phyloP scores from a whole-genome alignment of 192 early-diverging fungal genomes.

The Linnemannia schmuckeri region DNA sequence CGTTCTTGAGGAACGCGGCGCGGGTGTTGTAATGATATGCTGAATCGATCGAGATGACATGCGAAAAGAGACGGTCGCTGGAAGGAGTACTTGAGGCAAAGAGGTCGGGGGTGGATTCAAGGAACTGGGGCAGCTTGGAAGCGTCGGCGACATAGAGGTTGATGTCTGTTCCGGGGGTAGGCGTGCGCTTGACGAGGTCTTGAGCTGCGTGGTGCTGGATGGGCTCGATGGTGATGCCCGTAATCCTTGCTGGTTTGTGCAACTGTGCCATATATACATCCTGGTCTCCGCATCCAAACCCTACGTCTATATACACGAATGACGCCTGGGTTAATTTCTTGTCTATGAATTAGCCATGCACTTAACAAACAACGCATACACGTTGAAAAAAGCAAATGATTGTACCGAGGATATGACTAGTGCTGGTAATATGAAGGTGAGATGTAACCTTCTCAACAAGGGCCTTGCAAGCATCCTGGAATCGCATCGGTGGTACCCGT shows the following conservation, averaged over 20 bases:
- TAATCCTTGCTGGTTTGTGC: conserved; percentile 42
- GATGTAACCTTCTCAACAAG: conserved; percentile 52
- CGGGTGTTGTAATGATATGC: conserved; percentile 66
- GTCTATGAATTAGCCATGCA: too few species aligned
- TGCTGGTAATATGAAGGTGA: conserved; percentile 15
- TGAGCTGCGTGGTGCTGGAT: conserved; percentile 56
- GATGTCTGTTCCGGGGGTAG: conserved; percentile 30
- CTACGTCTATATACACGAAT: conserved; percentile 58
- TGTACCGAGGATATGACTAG: conserved; percentile 52
- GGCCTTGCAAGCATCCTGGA: conserved; percentile 59
- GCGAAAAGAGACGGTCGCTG: conserved; percentile 27
- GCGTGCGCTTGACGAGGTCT: conserved; percentile 17
- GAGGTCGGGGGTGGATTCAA: conserved; percentile 14
- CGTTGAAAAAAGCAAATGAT: neutral
- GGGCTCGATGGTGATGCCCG: conserved; percentile 62
- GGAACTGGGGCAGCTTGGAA: conserved; percentile 34
- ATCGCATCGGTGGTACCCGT: conserved; percentile 18
- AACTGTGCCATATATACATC: conserved; percentile 58
- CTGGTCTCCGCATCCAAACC: conserved; percentile 69
- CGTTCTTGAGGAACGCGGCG: conserved; percentile 48
- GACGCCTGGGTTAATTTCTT: too few species aligned
- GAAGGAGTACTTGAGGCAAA: conserved; percentile 8
- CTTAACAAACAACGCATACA: too few species aligned
- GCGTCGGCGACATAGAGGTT: conserved; percentile 52
- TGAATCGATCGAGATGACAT: conserved; percentile 62